A percentile compares a stretch with the other conserved stretches of the same genome.
These are phyloP conservation scores for Kodamaea ohmeri DNA, from an alignment of 1,139 yeast genomes.

Conservation along the genomic window DNA sequence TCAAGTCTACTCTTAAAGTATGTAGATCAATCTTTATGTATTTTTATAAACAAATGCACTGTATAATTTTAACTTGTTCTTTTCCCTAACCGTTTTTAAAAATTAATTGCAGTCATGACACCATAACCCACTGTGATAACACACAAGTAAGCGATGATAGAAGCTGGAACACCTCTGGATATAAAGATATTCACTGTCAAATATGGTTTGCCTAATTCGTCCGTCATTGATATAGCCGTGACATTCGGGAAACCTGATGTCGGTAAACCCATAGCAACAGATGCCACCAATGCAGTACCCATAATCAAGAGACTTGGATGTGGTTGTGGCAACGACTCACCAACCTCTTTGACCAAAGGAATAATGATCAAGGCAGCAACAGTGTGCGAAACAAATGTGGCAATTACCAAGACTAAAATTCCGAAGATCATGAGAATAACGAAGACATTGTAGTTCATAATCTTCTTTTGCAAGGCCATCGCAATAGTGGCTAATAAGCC, in stretches of 20 bases:
- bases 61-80: too few relatives aligned
- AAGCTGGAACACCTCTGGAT: slow-evolving; percentile 84
- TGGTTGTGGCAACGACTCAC: slow-evolving; percentile 66
- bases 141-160: slow-evolving; percentile 64
- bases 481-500: slow-evolving; percentile 84
- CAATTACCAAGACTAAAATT: slow-evolving; percentile 70
- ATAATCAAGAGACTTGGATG: slow-evolving; percentile 74
- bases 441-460: slow-evolving; percentile 63
- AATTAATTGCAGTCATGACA: slow-evolving; percentile 58
- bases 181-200: slow-evolving; percentile 80
- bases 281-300: slow-evolving; percentile 81
- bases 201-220: slow-evolving; percentile 85
- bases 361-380: slow-evolving; percentile 91
- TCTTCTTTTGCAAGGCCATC: slow-evolving; percentile 54
- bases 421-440: slow-evolving; percentile 76
- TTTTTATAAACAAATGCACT: too few relatives aligned
- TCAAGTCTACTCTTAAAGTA: too few relatives aligned
- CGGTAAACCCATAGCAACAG: slow-evolving; percentile 94
- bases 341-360: slow-evolving; percentile 86
- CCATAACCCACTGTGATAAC: slow-evolving; percentile 79
- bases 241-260: slow-evolving; percentile 97
- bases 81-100: slow-evolving; percentile 21
- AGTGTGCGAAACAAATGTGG: slow-evolving; percentile 93
- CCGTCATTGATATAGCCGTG: slow-evolving; percentile 89
- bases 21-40: too few relatives aligned